Conservation (phyloP, 176 grass and related monocot genomes). For the Eragrostis curvula region DNA sequence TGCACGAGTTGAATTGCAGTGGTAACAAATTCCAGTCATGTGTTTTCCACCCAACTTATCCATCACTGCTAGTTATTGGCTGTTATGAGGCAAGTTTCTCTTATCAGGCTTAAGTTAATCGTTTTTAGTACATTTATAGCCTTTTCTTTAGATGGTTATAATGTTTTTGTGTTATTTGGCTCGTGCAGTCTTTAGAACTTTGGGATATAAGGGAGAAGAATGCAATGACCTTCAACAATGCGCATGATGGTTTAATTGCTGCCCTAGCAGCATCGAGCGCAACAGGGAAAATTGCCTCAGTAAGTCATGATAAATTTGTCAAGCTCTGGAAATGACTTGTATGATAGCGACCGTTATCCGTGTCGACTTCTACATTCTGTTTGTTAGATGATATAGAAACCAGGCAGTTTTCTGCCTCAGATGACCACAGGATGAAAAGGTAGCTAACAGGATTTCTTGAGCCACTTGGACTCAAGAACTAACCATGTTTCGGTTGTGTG, state of each 20-base stretch:
- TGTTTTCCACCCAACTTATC: slow-evolving; percentile 81
- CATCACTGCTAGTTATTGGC: slow-evolving; percentile 81
- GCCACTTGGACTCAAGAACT: slow-evolving; percentile 40
- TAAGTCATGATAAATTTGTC: slow-evolving; percentile 82
- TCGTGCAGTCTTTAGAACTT: slow-evolving; percentile 82
- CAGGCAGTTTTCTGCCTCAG: slow-evolving; percentile 39
- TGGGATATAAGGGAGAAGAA: slow-evolving; percentile 91
- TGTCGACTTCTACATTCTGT: slow-evolving; percentile 27
- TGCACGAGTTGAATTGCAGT: slow-evolving; percentile 75
- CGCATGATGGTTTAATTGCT: slow-evolving; percentile 76
- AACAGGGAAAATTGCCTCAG: slow-evolving; percentile 88
- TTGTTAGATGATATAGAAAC: slow-evolving; percentile 48
- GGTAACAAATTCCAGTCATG: slow-evolving; percentile 96
- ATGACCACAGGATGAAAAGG: slow-evolving; percentile 44
- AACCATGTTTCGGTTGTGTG: slow-evolving; percentile 52
- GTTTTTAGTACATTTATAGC: slow-evolving; percentile 10
- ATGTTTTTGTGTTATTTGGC: background rate
- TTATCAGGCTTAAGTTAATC: background rate
- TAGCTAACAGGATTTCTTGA: slow-evolving; percentile 40
- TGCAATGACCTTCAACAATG: slow-evolving; percentile 71
- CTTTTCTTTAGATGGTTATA: background rate
- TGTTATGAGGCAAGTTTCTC: slow-evolving; percentile 82
- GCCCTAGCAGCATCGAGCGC: slow-evolving; percentile 77
- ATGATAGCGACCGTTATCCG: slow-evolving; percentile 19
- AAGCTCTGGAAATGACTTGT: slow-evolving; percentile 92